A percentile compares a stretch with the other conserved stretches of the same genome.
phyloP scores from a whole-genome alignment of 1,284 basidiomycete species.

The Cerioporus squamosus region DNA sequence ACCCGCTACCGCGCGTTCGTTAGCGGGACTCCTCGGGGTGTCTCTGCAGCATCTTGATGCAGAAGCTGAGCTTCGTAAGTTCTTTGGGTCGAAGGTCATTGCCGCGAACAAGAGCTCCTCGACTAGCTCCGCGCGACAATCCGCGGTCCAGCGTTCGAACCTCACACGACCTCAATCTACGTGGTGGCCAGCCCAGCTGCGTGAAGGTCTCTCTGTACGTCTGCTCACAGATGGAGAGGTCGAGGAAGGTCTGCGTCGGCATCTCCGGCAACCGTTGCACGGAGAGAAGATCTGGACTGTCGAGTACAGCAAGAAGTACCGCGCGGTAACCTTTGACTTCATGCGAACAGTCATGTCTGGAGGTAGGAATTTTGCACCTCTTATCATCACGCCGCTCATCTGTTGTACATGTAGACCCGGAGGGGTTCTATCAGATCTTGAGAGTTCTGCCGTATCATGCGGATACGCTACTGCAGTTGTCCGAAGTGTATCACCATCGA shows the following conservation, averaged over 20 bases:
- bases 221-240: constrained; percentile 61
- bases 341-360: constrained; percentile 80
- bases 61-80: constrained; percentile 87
- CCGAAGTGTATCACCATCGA: constrained; percentile 82
- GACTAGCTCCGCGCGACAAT: constrained; percentile 27
- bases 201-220: constrained; percentile 74
- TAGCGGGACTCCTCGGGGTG: constrained; percentile 71
- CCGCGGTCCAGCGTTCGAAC: constrained; percentile 52
- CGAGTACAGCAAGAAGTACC: constrained; percentile 84
- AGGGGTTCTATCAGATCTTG: constrained; percentile 64
- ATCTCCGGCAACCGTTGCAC: constrained; percentile 44
- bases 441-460: constrained; percentile 80
- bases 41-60: constrained; percentile 82
- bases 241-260: constrained; percentile 43
- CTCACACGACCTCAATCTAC: constrained; percentile 63
- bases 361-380: constrained; percentile 53
- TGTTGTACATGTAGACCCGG: constrained; percentile 54
- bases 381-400: constrained; percentile 3
- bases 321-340: constrained; percentile 79
- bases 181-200: constrained; percentile 66
- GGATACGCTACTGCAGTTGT: constrained; percentile 88
- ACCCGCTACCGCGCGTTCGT: constrained; percentile 28
- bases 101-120: constrained; percentile 53
- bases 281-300: constrained; percentile 87
- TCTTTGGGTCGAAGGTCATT: constrained; percentile 91